phyloP scores from a whole-genome alignment of 352 stramenopile genomes.

The Globisporangium parvum region DNA sequence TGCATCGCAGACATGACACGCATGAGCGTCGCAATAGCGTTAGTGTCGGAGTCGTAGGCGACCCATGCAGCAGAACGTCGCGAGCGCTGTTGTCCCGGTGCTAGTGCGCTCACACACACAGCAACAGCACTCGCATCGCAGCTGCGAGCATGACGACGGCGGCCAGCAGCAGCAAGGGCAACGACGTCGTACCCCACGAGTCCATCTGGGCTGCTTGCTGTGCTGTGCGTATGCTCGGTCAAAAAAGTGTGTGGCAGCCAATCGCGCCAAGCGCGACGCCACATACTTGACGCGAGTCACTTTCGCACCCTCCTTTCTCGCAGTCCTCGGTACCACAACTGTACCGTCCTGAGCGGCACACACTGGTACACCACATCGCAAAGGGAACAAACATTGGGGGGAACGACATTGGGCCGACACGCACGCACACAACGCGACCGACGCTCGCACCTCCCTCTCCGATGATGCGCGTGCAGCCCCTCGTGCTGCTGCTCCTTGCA shows the following conservation, averaged over 20 bases:
- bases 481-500: slow-evolving; percentile 17
- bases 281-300: no score
- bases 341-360: not conserved
- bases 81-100: no score
- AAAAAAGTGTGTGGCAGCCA: not conserved
- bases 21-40: not conserved
- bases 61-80: no score
- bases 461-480: slow-evolving; percentile 16
- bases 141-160: not conserved
- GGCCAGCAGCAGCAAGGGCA: not conserved
- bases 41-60: not conserved
- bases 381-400: no score
- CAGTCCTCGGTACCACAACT: not conserved
- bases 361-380: not conserved
- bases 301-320: not conserved
- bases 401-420: not conserved
- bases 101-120: not conserved
- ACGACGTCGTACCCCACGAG: slow-evolving; percentile 56
- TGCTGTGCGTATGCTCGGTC: not conserved
- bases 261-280: no score
- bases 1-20: not conserved
- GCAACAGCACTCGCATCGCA: not conserved
- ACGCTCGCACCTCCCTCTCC: not conserved
- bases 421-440: not conserved
- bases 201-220: slow-evolving; percentile 39